Base-by-base conservation (phyloP, 169 alveolate species). In the Eimeria mitis region DNA sequence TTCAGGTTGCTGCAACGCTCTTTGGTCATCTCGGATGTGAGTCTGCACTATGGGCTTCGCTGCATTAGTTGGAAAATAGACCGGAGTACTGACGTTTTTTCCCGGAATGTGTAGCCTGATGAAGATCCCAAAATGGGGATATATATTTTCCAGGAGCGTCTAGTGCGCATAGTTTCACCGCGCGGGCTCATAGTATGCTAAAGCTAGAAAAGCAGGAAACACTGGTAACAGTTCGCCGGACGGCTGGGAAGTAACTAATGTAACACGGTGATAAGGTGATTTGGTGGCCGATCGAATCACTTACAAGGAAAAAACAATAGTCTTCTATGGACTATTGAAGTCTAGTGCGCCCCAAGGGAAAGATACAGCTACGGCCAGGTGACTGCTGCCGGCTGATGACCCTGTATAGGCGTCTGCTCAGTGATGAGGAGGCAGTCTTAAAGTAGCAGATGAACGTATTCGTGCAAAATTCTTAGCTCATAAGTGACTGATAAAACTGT, bases 351-450 rank as follows among this genome's bases (percentile, higher is more conserved):
- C 54, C 54, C 49, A 37, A 34, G 34, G 81, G 81, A 37, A 47
- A 63, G 40, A 70, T 70, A 70, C 81, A 40, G 81, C 81, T 71
- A 71, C 54, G 49, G 49, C 21, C 81, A 40, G 16, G 56, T 37
- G 37, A 54, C 54, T 71, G 81, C 54, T 71, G 81, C 81, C 49
- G 25, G 54, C n/a, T 71, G 81, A 54, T n/a, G 81, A 52, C 49
- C 78, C 47, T 68, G 71, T 28, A 25, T 11, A 14, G 54, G 16
- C 34, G n/a, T 71, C 40, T 34, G 54, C 13, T 8, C 54, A 59
- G 68, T 37, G 4, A 31, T 28, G 42, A 71, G 34, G 81, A 71
- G 23, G 54, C 49, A n/a, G 47, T 68, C 78, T 68, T 9, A 2
- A 34, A 34, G 47, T 9, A 31, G 25, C 0, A 59, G 13, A 63